Evolutionary conservation across 805 yeast genomes (phyloP), one percentile per base, ranked within the genome.

Genomic region (Cyberlindnera euphorbiae): DNA sequence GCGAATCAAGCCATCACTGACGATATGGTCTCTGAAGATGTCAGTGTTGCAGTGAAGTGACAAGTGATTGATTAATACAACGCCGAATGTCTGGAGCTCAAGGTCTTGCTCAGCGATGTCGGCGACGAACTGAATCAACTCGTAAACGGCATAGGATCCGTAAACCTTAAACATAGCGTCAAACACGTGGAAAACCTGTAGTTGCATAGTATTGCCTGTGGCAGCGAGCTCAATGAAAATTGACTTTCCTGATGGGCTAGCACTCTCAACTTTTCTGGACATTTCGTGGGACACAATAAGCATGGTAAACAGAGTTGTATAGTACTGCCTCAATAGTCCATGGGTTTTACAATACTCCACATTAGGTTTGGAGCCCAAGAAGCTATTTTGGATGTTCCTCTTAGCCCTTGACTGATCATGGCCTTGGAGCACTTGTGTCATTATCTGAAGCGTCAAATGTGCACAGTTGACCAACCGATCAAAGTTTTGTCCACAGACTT

Each of bases 161-260:
- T 66, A 62, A 0, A 60, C 35, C 5, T 56, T 38, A 17, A 67
- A 47, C 4, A 69, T 38, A 38, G 63, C 47, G 17, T 66, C 69
- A 46, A 63, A 49, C 10, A 50, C 34, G 16, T 46, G 40, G 17
- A 47, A 44, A 30, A 53, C 43, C 32, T 51, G 49, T 2, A 46
- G 41, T 48, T 44, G 50, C 49, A 47, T 34, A 28, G 42, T 37
- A 42, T 40, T 50, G 26, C 39, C 44, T 3, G 36, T 13, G 4
- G 56, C n/a, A n/a, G n/a, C n/a, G n/a, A n/a, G n/a, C n/a, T n/a
- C n/a, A n/a, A n/a, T n/a, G n/a, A n/a, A n/a, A n/a, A n/a, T n/a
- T n/a, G n/a, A n/a, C n/a, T n/a, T n/a, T n/a, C n/a, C n/a, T n/a
- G n/a, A n/a, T n/a, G n/a, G n/a, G n/a, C n/a, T n/a, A n/a, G n/a